Conservation (phyloP, 192 early-diverging fungal genomes). For the Linnemannia exigua region DNA sequence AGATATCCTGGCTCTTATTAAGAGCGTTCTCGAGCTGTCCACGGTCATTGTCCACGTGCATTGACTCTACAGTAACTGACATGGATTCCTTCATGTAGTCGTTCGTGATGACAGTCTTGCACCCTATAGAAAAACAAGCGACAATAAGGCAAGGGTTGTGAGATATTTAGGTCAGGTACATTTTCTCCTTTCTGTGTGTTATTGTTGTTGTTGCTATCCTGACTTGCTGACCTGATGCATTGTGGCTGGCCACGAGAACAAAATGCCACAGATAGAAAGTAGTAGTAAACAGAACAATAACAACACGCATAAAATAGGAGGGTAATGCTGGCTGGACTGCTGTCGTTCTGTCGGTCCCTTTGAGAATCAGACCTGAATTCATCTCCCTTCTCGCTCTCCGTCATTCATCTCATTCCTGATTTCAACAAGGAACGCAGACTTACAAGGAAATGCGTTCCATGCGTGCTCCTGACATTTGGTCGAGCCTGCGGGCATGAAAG, state of each 20-base stretch:
- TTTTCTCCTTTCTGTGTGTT: not conserved
- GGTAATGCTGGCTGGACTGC: not conserved
- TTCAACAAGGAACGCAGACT: not conserved
- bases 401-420: not conserved
- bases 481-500: constrained; percentile 73
- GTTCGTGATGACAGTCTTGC: constrained; percentile 63
- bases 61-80: constrained; percentile 79
- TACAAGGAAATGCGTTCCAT: constrained; percentile 87
- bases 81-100: constrained; percentile 81
- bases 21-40: constrained; percentile 79
- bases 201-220: not conserved
- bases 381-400: not conserved
- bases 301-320: not conserved
- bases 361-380: not conserved
- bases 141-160: not conserved
- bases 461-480: constrained; percentile 84
- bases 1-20: constrained; percentile 51
- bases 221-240: constrained; percentile 1
- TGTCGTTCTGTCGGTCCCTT: not conserved
- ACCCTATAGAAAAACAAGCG: constrained; percentile 12
- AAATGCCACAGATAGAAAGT: not conserved
- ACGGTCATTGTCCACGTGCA: constrained; percentile 77
- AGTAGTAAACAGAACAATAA: not conserved
- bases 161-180: not conserved
- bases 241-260: constrained; percentile 44